Base-by-base conservation (phyloP, 441 rosid genomes). In the Jatropha multifida region DNA sequence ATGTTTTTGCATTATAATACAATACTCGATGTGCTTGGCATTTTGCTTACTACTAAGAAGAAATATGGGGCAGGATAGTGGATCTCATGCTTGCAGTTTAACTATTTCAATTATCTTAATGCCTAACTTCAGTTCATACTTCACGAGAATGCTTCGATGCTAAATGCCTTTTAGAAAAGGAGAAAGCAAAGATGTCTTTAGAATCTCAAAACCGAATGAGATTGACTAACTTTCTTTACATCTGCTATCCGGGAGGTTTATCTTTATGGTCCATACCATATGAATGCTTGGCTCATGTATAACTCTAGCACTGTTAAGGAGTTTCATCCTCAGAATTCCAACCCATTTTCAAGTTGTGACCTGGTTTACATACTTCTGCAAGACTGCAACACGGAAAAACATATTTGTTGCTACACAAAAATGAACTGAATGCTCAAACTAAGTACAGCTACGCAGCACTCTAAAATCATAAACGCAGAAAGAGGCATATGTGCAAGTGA, bases 351-450 rank as follows among this genome's bases (percentile, higher is more conserved):
- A 37, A 41, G 77, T 26, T 65, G 41, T 66, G n/a, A 40, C 37
- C 65, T 37, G 61, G 17, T 49, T 67, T 59, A 56, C 68, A 75
- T 58, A 68, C 73, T 75, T 68, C 59, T n/a, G 73, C 42, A 42
- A 59, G 74, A 42, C 54, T 59, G 65, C 12, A 55, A 56, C 55
- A 65, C 15, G 61, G 49, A 20, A 17, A 40, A 56, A 54, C 11
- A 56, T 37, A 55, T 27, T 26, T 74, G 64, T 65, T 55, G 70
- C 76, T 64, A 41, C 17, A 41, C 55, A 68, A 48, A 69, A 37
- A 40, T 61, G 27, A 46, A 51, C 62, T 68, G 69, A 62, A 40
- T 15, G 12, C 65, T 37, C n/a, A 59, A 75, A 51, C 78, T 52
- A 69, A 61, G 63, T 61, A 51, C 52, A 59, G 14, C 62, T 68